Percentiles rank a stretch among this genome's conserved stretches.
Conservation (phyloP, 192 early-diverging fungal species). For the Chytriomyces sp. region DNA sequence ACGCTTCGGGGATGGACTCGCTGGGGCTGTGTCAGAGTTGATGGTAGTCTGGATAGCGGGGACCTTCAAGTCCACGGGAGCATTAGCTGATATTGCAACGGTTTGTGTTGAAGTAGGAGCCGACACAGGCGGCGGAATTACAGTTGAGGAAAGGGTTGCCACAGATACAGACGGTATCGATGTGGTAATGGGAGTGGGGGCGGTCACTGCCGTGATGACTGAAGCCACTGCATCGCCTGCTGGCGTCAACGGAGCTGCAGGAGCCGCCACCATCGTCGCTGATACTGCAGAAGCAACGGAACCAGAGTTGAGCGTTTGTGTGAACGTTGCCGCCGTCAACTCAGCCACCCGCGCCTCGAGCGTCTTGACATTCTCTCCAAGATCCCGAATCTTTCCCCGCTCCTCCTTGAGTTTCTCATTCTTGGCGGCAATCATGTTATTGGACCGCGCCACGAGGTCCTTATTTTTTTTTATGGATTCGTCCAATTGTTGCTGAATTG, state of each 20-base stretch:
- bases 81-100: neutral
- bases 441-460: slow-evolving; percentile 15
- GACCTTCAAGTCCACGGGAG: neutral
- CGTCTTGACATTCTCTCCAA: slow-evolving; percentile 7
- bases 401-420: slow-evolving; percentile 24
- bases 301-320: neutral
- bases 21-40: neutral
- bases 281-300: neutral
- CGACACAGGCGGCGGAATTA: neutral
- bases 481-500: too few relatives aligned
- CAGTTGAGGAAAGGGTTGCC: neutral
- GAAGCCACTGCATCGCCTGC: neutral
- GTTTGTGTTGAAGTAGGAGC: neutral
- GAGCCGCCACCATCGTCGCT: neutral
- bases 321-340: neutral
- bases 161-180: neutral
- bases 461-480: too few relatives aligned
- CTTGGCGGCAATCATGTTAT: slow-evolving; percentile 26
- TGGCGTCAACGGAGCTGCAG: neutral
- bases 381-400: slow-evolving; percentile 25
- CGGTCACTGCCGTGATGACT: too few relatives aligned
- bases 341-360: neutral
- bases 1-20: neutral
- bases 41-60: neutral
- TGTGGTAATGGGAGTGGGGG: too few relatives aligned